Base-by-base conservation (phyloP, 2,329 filamentous ascomycete genomes). In the Fusarium burgessii region DNA sequence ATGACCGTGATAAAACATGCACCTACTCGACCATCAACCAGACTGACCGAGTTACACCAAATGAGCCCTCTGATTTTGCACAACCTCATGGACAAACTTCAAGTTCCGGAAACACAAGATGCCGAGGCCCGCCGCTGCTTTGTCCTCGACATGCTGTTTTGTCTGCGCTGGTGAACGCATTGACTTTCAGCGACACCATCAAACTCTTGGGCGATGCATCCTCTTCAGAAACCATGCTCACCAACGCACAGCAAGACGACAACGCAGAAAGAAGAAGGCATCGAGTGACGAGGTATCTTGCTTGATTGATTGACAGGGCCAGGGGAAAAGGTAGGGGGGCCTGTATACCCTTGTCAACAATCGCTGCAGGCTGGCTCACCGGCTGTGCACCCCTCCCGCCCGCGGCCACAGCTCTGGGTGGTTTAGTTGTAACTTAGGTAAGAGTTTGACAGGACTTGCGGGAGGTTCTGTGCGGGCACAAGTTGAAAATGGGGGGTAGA, bases 341-440 rank as follows among this genome's bases (percentile, higher is more conserved):
- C 57, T 56, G 45, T 42, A 49, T 59, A 76, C 67, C 71, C 73
- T 70, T 74, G 70, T 68, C 62, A 63, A 66, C 54, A 46, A 66
- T 60, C 38, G 40, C 63, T 74, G 73, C 70, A 74, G 52, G 62
- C 68, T 66, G 60, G 66, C 72, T 76, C 73, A 75, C 73, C 71
- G 73, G 73, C 70, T 68, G 62, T 61, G 67, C 46, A 62, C 68
- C 60, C 68, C 50, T 66, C 49, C 56, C 49, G 61, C 55, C 71
- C 71, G 55, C 43, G 68, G 68, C 68, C 68, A 69, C 69, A 71
- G 68, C 51, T 59, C 68, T 38, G 68, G 68, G 59, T 57, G 64
- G 68, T 51, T 49, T 55, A 57, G 46, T 33, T 45, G 40, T 23
- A 42, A 35, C 43, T 59, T 23, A 38, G 60, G 23, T 43, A 38